Evolutionary conservation across 2,329 filamentous ascomycete species (phyloP).

Genomic region (Fusarium sp.): DNA sequence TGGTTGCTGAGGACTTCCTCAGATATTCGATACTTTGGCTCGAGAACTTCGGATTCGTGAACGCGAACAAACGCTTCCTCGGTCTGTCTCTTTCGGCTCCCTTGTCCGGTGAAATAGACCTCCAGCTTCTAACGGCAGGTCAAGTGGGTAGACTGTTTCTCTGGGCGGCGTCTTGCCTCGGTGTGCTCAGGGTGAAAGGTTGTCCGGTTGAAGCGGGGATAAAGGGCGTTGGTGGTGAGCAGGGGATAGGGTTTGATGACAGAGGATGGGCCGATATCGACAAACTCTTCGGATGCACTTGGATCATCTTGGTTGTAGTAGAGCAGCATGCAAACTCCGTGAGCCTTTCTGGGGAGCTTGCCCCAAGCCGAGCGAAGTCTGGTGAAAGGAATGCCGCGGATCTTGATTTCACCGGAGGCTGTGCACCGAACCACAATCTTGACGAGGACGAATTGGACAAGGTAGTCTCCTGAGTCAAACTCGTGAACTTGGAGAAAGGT

Average conservation of each 20-base stretch:
- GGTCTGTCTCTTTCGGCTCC: slow-evolving; percentile 38
- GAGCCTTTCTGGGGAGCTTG: slow-evolving; percentile 53
- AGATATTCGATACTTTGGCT: slow-evolving; percentile 43
- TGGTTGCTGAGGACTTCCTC: slow-evolving; percentile 51
- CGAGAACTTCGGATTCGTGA: slow-evolving; percentile 45
- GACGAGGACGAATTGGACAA: slow-evolving; percentile 56
- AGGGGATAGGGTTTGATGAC: slow-evolving; percentile 59
- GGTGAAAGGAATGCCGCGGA: slow-evolving; percentile 55
- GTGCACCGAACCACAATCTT: slow-evolving; percentile 53
- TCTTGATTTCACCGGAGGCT: slow-evolving; percentile 28
- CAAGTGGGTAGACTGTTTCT: slow-evolving; percentile 52
- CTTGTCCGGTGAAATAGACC: slow-evolving; percentile 40
- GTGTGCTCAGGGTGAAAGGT: slow-evolving; percentile 21
- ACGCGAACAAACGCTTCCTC: slow-evolving; percentile 55
- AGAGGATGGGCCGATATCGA: slow-evolving; percentile 55
- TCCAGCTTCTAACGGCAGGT: slow-evolving; percentile 65
- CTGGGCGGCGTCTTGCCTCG: slow-evolving; percentile 22
- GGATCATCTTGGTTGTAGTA: slow-evolving; percentile 53
- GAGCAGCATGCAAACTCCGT: slow-evolving; percentile 57
- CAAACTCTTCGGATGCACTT: slow-evolving; percentile 44
- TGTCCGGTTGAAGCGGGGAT: slow-evolving; percentile 53
- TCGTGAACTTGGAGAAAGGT: slow-evolving; percentile 47
- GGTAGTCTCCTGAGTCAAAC: slow-evolving; percentile 36
- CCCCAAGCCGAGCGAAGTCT: slow-evolving; percentile 51
- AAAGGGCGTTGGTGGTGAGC: slow-evolving; percentile 66